Percentiles rank a stretch among this genome's conserved stretches.
These are phyloP conservation scores for Stenogyne calaminthoides DNA, from an alignment of 305 asterid genomes.

Conservation along the genomic window DNA sequence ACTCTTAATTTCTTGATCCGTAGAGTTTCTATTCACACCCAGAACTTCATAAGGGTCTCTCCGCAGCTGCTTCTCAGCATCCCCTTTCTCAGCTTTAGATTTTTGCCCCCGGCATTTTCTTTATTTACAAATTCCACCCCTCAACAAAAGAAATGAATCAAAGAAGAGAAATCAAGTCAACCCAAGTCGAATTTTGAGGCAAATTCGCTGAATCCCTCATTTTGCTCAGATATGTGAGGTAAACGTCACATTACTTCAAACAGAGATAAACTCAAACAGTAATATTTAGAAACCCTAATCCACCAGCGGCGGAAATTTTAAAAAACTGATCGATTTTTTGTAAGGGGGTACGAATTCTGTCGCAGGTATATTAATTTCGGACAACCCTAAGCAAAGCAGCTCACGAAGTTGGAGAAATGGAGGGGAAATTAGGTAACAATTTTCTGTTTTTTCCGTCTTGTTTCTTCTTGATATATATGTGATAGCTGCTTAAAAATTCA, in stretches of 20 bases:
- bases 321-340: slow-evolving; percentile 10
- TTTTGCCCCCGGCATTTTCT: slow-evolving; percentile 76
- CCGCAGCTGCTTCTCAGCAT: slow-evolving; percentile 61
- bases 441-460: slow-evolving; percentile 31
- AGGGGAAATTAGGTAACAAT: slow-evolving; percentile 60
- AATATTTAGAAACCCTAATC: slow-evolving; percentile 36
- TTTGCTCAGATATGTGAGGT: slow-evolving; percentile 31
- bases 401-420: slow-evolving; percentile 52
- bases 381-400: slow-evolving; percentile 52
- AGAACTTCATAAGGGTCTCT: slow-evolving; percentile 96
- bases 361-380: slow-evolving; percentile 28
- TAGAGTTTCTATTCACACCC: slow-evolving; percentile 74
- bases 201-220: slow-evolving; percentile 36
- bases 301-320: background rate
- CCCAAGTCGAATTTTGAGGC: slow-evolving; percentile 35
- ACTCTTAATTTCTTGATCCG: slow-evolving; percentile 93
- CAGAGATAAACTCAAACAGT: slow-evolving; percentile 16
- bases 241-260: slow-evolving; percentile 22
- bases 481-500: slow-evolving; percentile 45
- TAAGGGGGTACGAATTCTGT: slow-evolving; percentile 2
- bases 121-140: slow-evolving; percentile 22
- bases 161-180: slow-evolving; percentile 30
- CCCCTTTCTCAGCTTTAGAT: slow-evolving; percentile 71
- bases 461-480: slow-evolving; percentile 15
- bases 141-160: slow-evolving; percentile 21